Conservation (phyloP, 2,329 filamentous ascomycete genomes). For the Bipolaris gigantea region DNA sequence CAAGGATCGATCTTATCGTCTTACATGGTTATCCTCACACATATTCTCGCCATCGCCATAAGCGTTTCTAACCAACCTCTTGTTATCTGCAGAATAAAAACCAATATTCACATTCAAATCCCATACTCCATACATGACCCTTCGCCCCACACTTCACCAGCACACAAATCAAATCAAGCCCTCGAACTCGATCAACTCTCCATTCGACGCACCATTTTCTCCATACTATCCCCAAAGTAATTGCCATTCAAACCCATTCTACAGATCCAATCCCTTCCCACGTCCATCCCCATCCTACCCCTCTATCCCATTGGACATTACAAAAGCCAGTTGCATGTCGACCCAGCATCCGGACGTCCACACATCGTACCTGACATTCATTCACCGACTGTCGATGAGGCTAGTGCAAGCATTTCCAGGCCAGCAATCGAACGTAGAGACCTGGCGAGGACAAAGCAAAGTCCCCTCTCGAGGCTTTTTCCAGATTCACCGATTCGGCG, state of each 20-base stretch:
- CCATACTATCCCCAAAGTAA: background rate
- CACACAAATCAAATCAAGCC: background rate
- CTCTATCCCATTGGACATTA: background rate
- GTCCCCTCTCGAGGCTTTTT: no score
- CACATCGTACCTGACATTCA: no score
- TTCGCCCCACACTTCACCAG: background rate
- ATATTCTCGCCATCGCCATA: background rate
- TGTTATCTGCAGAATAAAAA: background rate
- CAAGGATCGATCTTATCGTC: background rate
- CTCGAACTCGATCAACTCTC: no score
- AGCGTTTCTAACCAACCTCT: no score
- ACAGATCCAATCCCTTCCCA: no score
- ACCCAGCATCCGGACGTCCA: background rate
- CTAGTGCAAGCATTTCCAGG: background rate
- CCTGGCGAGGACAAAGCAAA: background rate
- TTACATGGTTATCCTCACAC: background rate
- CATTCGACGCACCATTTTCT: background rate
- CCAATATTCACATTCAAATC: no score
- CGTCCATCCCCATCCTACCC: background rate
- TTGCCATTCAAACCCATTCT: background rate
- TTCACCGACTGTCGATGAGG: background rate
- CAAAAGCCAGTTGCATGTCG: background rate
- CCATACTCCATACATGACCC: no score
- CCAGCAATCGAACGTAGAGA: background rate
- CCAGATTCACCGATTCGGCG: no score